Evolutionary conservation across 2,329 filamentous ascomycete species (phyloP), one percentile per base, ranked within the genome.

Genomic region (Alternaria hordeiaustralica): DNA sequence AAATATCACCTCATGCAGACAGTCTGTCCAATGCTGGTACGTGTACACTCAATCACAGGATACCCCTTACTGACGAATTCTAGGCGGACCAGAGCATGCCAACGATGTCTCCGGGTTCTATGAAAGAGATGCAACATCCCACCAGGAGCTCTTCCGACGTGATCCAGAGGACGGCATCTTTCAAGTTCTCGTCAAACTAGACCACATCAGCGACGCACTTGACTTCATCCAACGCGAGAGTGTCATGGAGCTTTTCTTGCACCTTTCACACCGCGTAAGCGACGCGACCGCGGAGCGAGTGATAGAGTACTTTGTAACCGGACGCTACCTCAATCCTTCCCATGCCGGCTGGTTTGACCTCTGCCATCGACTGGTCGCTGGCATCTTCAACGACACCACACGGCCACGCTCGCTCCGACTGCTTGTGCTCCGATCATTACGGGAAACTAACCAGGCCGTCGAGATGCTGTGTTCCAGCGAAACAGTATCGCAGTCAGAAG

Each of bases 281-380:
- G 89, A 93, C 72, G 86, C 87, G 5, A 87, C 88, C 9, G 89
- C 87, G 2, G 86, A 85, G 50, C 82, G 90, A 11, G 86, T 93
- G 23, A 84, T 93, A 46, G 86, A 88, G 47, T 88, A 92, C 74
- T 91, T 90, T 67, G 85, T 86, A 59, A 87, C 92, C 57, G 90
- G 91, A 67, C 85, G 90, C 49, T 89, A 88, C 71, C 91, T 92
- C 70, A 90, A 90, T 47, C 91, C 91, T 3, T 92, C 91, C 0
- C 90, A 92, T 69, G 79, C 85, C 50, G 83, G 87, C 36, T 94
- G 91, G 91, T 85, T 90, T 65, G 80, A 85, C 3, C 91, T 92
- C 56, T 82, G 91, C 58, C 81, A 82, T 15, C 80, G 87, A 25
- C 84, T 93, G 2, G 76, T 92, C 15, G 82, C 86, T 20, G 85